These are phyloP conservation scores for Craterostigma plantagineum DNA, from an alignment of 257 asterid species.

Conservation along the genomic window DNA sequence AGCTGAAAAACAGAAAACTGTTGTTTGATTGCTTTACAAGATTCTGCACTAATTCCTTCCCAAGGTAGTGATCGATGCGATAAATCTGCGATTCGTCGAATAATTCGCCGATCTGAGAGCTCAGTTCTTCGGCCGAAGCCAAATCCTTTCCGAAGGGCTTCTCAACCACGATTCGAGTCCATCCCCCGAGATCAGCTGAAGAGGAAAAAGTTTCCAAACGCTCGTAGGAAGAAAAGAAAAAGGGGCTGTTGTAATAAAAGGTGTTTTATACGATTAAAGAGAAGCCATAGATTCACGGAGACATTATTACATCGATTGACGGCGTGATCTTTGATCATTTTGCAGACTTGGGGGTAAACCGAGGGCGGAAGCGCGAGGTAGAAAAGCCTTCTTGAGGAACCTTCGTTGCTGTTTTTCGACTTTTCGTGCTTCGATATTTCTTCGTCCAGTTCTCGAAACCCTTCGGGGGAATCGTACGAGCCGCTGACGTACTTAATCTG, in stretches of 20 bases:
- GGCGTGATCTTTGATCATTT: conserved; percentile 63
- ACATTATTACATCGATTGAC: conserved; percentile 57
- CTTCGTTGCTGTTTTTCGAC: conserved; percentile 41
- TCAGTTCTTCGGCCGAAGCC: conserved; percentile 82
- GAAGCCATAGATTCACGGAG: too few species aligned
- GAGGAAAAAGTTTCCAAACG: conserved; percentile 1
- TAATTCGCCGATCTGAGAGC: conserved; percentile 84
- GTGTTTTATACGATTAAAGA: too few species aligned
- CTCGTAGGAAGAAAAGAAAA: not conserved
- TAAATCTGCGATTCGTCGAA: conserved; percentile 87
- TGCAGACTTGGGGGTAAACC: conserved; percentile 90
- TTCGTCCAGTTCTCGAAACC: conserved; percentile 58
- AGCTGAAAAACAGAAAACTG: not conserved
- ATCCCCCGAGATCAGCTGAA: conserved; percentile 90
- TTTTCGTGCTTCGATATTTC: conserved; percentile 76
- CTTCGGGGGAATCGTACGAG: conserved; percentile 74
- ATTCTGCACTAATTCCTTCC: conserved; percentile 96
- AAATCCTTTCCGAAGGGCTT: conserved; percentile 97
- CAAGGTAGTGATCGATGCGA: conserved; percentile 95
- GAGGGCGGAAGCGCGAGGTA: conserved; percentile 98
- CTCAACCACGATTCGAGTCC: conserved; percentile 98
- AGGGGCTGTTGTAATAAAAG: too few species aligned
- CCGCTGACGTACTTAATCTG: conserved; percentile 93
- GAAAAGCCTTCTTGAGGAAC: conserved; percentile 81
- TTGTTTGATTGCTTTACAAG: conserved; percentile 71